Evolutionary conservation across 768 basidiomycete genomes (phyloP), one percentile per base, ranked within the genome.

Genomic region (Amanita thiersii): DNA sequence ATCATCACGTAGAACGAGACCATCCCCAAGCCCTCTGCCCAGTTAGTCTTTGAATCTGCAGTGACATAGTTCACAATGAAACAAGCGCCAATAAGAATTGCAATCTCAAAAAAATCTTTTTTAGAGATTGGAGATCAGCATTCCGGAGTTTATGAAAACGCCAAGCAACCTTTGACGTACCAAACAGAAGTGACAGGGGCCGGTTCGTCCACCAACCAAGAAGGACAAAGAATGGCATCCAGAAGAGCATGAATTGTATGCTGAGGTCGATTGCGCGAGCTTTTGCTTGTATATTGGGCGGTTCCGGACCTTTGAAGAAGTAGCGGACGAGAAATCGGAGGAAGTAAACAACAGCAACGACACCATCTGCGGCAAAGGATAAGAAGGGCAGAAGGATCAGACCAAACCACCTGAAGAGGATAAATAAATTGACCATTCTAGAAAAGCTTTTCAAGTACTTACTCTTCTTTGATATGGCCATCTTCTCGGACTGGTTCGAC

Each of bases 1-100:
- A 80, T 79, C 72, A 85, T 80, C 37, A 68, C 35, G 53, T 85
- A 86, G 56, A 84, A 82, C 19, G 73, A 53, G 19, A 85, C 63
- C 70, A 86, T 71, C 14, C 76, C 69, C 32, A 69, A 65, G 11
- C 85, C 81, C 60, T 86, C 83, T 1, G 72, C 75, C 81, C 83
- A 86, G 51, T 86, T 86, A 3, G 85, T 86, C 58, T 86, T 85
- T 10, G 75, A 64, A 53, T 86, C 84, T 0, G 81, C 79, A 9
- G 83, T 85, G 39, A 86, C 79, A 52, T 82, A 85, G 58, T 87
- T 87, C 39, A 86, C 84, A 36, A 86, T 60, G 63, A 86, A 85
- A 52, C 77, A 80, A 2, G 81, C 68, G 1, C 75, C 81, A 3
- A 87, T 55, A 24, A 86, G 59, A 15, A 79, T 48, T 0, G 77